Evolutionary conservation across 768 basidiomycete species (phyloP).

Genomic region (Tremella fuciformis): DNA sequence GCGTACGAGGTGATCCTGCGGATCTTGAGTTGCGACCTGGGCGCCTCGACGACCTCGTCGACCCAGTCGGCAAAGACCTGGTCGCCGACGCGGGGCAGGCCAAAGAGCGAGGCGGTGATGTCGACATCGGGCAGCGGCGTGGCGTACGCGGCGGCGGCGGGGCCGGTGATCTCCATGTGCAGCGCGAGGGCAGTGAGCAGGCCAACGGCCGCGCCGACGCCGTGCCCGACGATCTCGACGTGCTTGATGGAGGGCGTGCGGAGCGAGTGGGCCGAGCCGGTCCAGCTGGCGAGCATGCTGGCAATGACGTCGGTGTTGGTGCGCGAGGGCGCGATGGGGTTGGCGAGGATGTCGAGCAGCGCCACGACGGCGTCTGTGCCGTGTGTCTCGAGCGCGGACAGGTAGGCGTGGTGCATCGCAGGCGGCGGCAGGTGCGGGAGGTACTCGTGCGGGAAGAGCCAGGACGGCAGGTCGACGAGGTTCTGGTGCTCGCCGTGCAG

Average conservation of each 20-base stretch:
- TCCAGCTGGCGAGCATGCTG: not conserved
- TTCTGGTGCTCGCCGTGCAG: not conserved
- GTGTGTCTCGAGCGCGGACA: conserved; percentile 24
- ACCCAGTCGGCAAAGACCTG: conserved; percentile 31
- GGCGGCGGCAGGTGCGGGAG: conserved; percentile 18
- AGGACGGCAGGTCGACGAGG: conserved; percentile 29
- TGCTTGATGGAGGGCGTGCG: conserved; percentile 17
- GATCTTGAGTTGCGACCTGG: conserved; percentile 12
- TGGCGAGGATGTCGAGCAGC: conserved; percentile 30
- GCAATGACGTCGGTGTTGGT: conserved; percentile 14
- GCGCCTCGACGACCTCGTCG: conserved; percentile 17
- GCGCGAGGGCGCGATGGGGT: conserved; percentile 16
- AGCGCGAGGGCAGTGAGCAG: conserved; percentile 35
- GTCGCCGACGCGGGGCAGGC: conserved; percentile 41
- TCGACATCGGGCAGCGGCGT: conserved; percentile 17
- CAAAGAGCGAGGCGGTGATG: conserved; percentile 33
- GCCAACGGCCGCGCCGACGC: conserved; percentile 36
- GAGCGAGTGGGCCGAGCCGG: not conserved
- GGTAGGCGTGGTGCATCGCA: conserved; percentile 28
- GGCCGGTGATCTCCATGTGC: conserved; percentile 23
- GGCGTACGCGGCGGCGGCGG: conserved; percentile 15
- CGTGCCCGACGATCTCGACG: conserved; percentile 45
- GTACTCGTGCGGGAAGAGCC: conserved; percentile 25
- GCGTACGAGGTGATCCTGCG: conserved; percentile 38
- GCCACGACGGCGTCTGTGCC: conserved; percentile 29